Conservation (phyloP, 306 rosid genomes). For the Vigna unguiculata region DNA sequence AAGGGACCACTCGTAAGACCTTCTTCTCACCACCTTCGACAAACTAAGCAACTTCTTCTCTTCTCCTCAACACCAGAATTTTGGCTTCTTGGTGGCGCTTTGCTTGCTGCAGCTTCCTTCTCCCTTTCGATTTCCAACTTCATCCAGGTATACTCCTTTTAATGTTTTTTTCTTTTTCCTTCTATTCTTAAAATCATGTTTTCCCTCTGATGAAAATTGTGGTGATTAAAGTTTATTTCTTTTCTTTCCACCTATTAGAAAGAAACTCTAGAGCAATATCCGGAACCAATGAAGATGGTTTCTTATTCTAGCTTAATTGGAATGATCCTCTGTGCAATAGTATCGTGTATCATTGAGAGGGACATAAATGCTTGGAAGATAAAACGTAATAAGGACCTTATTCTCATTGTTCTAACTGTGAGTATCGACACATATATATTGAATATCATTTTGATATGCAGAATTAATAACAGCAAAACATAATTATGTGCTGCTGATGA, state of each 20-base stretch:
- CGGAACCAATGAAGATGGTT: slow-evolving; percentile 51
- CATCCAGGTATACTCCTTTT: slow-evolving; percentile 49
- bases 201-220: background rate
- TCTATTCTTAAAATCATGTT: background rate
- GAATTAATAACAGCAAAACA: background rate
- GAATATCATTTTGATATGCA: background rate
- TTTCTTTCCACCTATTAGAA: slow-evolving; percentile 36
- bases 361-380: slow-evolving; percentile 51
- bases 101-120: slow-evolving; percentile 66
- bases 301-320: slow-evolving; percentile 50
- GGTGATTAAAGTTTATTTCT: background rate
- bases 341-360: slow-evolving; percentile 40
- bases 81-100: slow-evolving; percentile 80
- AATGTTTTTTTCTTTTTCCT: background rate
- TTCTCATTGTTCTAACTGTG: slow-evolving; percentile 50
- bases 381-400: slow-evolving; percentile 44
- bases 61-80: slow-evolving; percentile 70
- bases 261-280: slow-evolving; percentile 49
- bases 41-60: slow-evolving; percentile 49
- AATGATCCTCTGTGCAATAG: slow-evolving; percentile 47
- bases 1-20: slow-evolving; percentile 64
- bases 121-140: slow-evolving; percentile 66
- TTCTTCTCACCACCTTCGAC: slow-evolving; percentile 55
- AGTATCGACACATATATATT: background rate
- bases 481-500: slow-evolving; percentile 13